phyloP scores from a whole-genome alignment of 139 green algal species.

The Tetradesmus obliquus region DNA sequence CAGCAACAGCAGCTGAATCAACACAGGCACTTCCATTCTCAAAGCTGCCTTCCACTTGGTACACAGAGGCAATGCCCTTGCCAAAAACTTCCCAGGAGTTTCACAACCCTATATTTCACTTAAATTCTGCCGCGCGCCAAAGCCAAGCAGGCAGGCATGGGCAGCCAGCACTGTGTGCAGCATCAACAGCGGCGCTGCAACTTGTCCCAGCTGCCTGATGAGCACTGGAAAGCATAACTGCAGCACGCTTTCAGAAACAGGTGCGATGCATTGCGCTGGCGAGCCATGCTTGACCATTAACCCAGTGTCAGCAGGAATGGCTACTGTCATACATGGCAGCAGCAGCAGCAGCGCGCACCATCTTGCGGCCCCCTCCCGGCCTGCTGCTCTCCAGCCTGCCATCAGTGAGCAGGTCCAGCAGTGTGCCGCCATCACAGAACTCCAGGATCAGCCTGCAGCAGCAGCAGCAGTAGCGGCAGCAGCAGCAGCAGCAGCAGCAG shows the following conservation, averaged over 20 bases:
- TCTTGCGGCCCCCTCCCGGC: too few relatives aligned
- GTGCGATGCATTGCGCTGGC: background rate
- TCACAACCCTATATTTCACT: too few relatives aligned
- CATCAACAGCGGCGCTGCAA: too few relatives aligned
- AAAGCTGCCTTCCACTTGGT: too few relatives aligned
- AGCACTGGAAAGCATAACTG: background rate
- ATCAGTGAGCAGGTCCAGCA: background rate
- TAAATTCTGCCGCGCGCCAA: too few relatives aligned
- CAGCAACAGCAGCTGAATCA: background rate
- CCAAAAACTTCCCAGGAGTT: too few relatives aligned
- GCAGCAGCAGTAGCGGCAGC: background rate
- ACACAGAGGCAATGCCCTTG: background rate
- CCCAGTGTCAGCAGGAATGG: background rate
- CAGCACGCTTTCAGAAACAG: background rate
- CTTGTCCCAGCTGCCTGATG: background rate
- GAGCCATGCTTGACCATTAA: background rate
- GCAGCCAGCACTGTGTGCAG: too few relatives aligned
- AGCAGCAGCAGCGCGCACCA: background rate
- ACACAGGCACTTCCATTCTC: too few relatives aligned
- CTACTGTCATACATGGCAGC: background rate
- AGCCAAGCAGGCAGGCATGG: too few relatives aligned
- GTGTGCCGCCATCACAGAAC: constrained; percentile 19
- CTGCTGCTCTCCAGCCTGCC: background rate
- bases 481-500: background rate
- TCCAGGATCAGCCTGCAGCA: constrained; percentile 13